Evolutionary conservation across 2,329 filamentous ascomycete species (phyloP).

Genomic region (Xylariaceae sp.): DNA sequence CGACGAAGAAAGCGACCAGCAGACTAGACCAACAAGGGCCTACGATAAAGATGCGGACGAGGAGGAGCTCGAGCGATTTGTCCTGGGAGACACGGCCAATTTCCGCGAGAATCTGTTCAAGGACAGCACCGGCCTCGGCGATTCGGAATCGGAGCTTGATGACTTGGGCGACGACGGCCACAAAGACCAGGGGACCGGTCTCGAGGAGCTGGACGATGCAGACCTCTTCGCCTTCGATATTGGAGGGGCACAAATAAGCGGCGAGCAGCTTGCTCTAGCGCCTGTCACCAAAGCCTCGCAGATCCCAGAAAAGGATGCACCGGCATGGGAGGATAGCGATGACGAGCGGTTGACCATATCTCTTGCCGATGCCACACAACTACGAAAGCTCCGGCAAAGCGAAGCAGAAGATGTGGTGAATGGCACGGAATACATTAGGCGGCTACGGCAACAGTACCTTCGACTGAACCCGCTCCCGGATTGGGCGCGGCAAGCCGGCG

Average conservation of each 20-base stretch:
- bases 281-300: slow-evolving; percentile 16
- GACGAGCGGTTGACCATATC: slow-evolving; percentile 84
- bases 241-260: slow-evolving; percentile 37
- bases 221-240: slow-evolving; percentile 83
- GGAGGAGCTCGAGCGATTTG: slow-evolving; percentile 75
- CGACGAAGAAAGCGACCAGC: slow-evolving; percentile 22
- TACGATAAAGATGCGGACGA: slow-evolving; percentile 73
- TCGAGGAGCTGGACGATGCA: slow-evolving; percentile 66
- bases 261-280: slow-evolving; percentile 19
- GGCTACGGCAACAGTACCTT: slow-evolving; percentile 71
- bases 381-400: slow-evolving; percentile 75
- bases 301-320: slow-evolving; percentile 29
- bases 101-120: slow-evolving; percentile 69
- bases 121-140: slow-evolving; percentile 32
- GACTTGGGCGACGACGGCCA: slow-evolving; percentile 30
- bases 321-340: slow-evolving; percentile 91
- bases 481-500: slow-evolving; percentile 49
- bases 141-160: slow-evolving; percentile 20
- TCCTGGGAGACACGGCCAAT: slow-evolving; percentile 79
- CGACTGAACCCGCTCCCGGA: slow-evolving; percentile 51
- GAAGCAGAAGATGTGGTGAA: slow-evolving; percentile 81
- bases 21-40: slow-evolving; percentile 19
- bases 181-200: slow-evolving; percentile 35
- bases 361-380: slow-evolving; percentile 62
- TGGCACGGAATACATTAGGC: slow-evolving; percentile 75